Base-by-base conservation (phyloP, 352 stramenopile species). In the Phytophthora ohioensis region DNA sequence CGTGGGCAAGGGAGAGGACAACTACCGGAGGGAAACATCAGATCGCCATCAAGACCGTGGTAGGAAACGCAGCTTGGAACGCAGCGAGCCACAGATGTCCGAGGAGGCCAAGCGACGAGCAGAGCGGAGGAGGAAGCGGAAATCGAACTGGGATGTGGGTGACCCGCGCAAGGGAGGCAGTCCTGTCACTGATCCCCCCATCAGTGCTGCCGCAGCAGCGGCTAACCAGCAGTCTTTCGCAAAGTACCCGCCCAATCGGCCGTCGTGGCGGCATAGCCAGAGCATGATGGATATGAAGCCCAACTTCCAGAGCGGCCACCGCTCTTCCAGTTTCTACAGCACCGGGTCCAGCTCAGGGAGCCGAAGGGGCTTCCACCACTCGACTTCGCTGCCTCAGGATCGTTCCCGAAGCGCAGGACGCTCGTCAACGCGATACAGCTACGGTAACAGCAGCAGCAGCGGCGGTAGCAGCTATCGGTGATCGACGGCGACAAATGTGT, bases 131-230 rank as follows among this genome's bases (percentile, higher is more conserved):
- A 81, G 87, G 64, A 84, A 81, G 32, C 83, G 82, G 32, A 93
- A 91, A 52, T 87, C 87, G 0, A 92, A 94, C 61, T 96, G 88
- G 88, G 88, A 96, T 65, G 84, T 93, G 7, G 87, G 87, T 31
- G 88, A 96, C 49, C 88, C 88, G 3, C 84, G 85, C 0, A 73
- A 81, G 11, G 81, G 70, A 54, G 71, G 70, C 39, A 83, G 71
- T 12, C 75, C 68, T 39, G 38, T 74, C 30, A 53, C 70, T 34
- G 76, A 86, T 27, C 61, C 57, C 1, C 71, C 72, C 34, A 64
- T 70, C 35, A 80, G 69, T 31, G 65, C 73, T 3, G 74, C 77
- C 8, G 67, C 74, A 0, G 75, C 78, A 27, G 71, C 69, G 17
- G 75, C 72, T 27, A 82, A 81, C 55, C 80, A 76, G 51, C 73